Conservation (phyloP, 345 rosid genomes). For the Gossypium turneri region DNA sequence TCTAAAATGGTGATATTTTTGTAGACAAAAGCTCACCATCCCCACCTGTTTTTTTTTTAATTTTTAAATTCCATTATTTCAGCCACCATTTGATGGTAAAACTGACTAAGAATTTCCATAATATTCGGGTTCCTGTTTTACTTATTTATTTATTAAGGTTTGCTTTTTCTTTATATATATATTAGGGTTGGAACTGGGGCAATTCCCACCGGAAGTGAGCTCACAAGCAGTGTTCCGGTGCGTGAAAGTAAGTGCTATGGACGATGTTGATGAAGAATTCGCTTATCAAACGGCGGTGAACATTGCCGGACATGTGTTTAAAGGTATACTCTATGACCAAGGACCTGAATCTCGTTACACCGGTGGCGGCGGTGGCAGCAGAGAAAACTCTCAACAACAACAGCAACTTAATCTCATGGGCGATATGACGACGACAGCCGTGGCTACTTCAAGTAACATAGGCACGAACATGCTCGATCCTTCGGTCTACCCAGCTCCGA, state of each 20-base stretch:
- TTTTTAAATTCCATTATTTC: constrained; percentile 11
- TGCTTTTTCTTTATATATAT: not conserved
- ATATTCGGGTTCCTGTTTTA: constrained; percentile 14
- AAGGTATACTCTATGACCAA: constrained; percentile 60
- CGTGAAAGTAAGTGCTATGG: constrained; percentile 38
- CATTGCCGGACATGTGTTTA: constrained; percentile 47
- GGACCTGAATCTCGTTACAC: constrained; percentile 44
- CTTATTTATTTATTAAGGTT: not conserved
- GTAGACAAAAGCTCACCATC: constrained; percentile 8
- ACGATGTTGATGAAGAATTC: constrained; percentile 35
- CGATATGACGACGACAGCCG: constrained; percentile 31
- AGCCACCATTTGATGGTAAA: constrained; percentile 46
- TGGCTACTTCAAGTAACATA: constrained; percentile 26
- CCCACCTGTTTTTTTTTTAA: constrained; percentile 12
- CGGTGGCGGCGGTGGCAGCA: constrained; percentile 22
- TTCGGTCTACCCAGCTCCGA: constrained; percentile 69
- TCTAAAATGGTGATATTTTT: constrained; percentile 16
- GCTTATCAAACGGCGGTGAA: constrained; percentile 49
- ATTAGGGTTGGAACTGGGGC: constrained; percentile 35
- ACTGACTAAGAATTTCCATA: constrained; percentile 40
- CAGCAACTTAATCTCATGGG: constrained; percentile 48
- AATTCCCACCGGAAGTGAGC: constrained; percentile 43
- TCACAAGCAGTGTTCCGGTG: constrained; percentile 42
- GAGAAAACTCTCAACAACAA: constrained; percentile 29
- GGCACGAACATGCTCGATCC: constrained; percentile 42